Evolutionary conservation across 192 early-diverging fungal genomes (phyloP), one percentile per base, ranked within the genome.

Genomic region (Coemansia reversa): DNA sequence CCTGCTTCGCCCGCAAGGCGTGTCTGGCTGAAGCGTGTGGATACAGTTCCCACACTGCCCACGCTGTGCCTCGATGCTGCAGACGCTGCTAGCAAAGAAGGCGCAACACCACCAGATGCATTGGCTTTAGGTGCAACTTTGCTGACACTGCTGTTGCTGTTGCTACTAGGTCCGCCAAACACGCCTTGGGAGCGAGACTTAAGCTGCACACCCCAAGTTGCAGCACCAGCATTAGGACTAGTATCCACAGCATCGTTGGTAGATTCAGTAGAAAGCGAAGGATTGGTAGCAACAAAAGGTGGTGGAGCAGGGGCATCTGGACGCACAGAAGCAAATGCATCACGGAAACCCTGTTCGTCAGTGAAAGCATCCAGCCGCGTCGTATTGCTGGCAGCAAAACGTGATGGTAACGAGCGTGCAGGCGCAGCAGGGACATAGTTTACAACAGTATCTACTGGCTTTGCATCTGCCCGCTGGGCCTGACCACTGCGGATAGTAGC

Each of bases 131-230:
- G 12, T 45, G 50, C 7, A 33, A 7, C 20, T 9, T 63, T 14
- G 33, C 47, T 54, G 45, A 5, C 7, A 57, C 14, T 25, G 16
- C 52, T 19, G 53, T 12, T 47, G 42, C 11, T 12, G 19, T 27
- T 55, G 33, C 19, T 39, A 24, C 24, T n/a, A 22, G 49, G n/a
- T 16, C 50, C 22, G 22, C 47, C 23, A 39, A 39, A 39, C 35
- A 39, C 9, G 9, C 35, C 35, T 9, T 39, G 35, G 3, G 53
- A 27, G 19, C 73, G 51, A 16, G 76, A 72, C 49, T 73, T 73
- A 19, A 79, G 76, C 35, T 70, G 70, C 14, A 79, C 70, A 7
- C 76, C 76, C 76, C 76, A 79, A 5, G 67, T 58, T 51, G 76
- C 62, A 42, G 76, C 76, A 9, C 76, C 76, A n/a, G 62, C 25